phyloP scores from a whole-genome alignment of 78 protist species.

The Polysphondylium violaceum region DNA sequence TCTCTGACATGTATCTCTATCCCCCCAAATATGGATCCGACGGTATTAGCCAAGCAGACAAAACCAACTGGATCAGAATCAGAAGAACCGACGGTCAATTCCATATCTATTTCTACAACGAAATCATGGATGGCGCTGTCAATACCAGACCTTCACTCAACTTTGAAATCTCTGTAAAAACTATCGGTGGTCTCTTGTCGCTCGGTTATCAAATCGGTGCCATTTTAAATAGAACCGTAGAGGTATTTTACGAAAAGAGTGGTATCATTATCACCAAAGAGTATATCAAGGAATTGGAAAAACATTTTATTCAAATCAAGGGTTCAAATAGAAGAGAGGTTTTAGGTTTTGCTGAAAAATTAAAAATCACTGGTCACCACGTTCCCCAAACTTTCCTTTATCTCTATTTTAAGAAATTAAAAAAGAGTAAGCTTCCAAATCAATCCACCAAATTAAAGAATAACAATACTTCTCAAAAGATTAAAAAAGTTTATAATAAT shows the following conservation, averaged over 20 bases:
- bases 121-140: constrained; percentile 71
- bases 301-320: constrained; percentile 71
- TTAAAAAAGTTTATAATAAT: not conserved
- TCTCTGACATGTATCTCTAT: constrained; percentile 82
- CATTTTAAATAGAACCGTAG: constrained; percentile 48
- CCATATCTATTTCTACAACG: constrained; percentile 57
- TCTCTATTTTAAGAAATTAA: constrained; percentile 66
- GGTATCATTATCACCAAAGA: constrained; percentile 74
- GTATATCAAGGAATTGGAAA: constrained; percentile 68
- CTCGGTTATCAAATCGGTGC: constrained; percentile 85
- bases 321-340: constrained; percentile 71
- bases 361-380: constrained; percentile 65
- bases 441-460: constrained; percentile 22
- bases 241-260: constrained; percentile 67
- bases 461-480: constrained; percentile 3
- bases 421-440: constrained; percentile 34
- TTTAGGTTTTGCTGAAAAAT: constrained; percentile 35
- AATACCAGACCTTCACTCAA: constrained; percentile 68
- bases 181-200: constrained; percentile 78
- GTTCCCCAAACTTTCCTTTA: constrained; percentile 79
- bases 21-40: constrained; percentile 74
- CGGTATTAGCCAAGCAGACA: constrained; percentile 66
- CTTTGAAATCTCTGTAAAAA: constrained; percentile 79
- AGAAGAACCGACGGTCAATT: constrained; percentile 74
- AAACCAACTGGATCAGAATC: constrained; percentile 83